These are phyloP conservation scores for Penicillium hesseltinei DNA, from an alignment of 2,329 filamentous ascomycete genomes.

Conservation along the genomic window DNA sequence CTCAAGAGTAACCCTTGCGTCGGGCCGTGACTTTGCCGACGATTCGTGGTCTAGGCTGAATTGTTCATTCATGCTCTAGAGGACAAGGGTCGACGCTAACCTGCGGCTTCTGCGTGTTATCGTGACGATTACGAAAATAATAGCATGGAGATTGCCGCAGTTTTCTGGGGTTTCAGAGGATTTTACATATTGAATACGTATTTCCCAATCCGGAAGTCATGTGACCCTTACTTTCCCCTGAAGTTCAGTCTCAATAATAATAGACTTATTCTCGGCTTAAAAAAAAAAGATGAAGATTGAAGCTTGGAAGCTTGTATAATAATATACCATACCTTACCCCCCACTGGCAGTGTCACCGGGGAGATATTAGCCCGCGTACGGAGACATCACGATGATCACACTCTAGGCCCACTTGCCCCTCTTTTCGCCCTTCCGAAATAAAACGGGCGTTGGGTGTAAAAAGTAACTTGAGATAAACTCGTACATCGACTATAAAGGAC, in stretches of 20 bases:
- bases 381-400: constrained; percentile 20
- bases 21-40: too few relatives aligned
- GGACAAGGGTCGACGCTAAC: too few relatives aligned
- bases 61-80: too few relatives aligned
- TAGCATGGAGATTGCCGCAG: too few relatives aligned
- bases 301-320: too few relatives aligned
- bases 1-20: too few relatives aligned
- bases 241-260: not conserved
- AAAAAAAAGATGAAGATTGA: too few relatives aligned
- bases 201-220: not conserved
- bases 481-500: not conserved
- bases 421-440: not conserved
- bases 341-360: constrained; percentile 10
- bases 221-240: not conserved
- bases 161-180: too few relatives aligned
- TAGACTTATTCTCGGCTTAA: not conserved
- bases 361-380: constrained; percentile 17
- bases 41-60: too few relatives aligned
- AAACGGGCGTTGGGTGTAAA: not conserved
- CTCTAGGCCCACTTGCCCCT: constrained; percentile 11
- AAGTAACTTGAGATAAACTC: not conserved
- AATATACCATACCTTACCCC: not conserved
- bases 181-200: too few relatives aligned
- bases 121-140: too few relatives aligned
- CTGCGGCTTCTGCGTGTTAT: too few relatives aligned